A percentile compares a stretch with the other conserved stretches of the same genome.
These are phyloP conservation scores for Boletus reticulatus DNA, from an alignment of 768 basidiomycete species.

Conservation along the genomic window DNA sequence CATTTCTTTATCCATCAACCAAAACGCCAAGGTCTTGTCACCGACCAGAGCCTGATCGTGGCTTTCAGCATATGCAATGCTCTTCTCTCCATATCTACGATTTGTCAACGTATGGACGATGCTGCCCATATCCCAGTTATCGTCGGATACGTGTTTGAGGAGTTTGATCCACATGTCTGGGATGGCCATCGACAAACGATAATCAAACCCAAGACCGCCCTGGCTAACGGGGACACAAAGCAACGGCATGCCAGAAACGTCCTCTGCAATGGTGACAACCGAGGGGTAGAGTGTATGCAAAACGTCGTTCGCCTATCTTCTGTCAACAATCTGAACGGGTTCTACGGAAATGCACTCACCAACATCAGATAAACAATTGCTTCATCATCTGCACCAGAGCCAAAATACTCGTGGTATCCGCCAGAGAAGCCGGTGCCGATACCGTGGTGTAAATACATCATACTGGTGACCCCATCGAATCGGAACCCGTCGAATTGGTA, in stretches of 20 bases:
- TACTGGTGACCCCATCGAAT: constrained; percentile 98
- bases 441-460: constrained; percentile 99
- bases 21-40: constrained; percentile 98
- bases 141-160: constrained; percentile 86
- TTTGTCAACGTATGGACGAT: constrained; percentile 91
- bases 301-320: constrained; percentile 81
- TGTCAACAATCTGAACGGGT: constrained; percentile 3
- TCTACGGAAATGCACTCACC: constrained; percentile 44
- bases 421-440: constrained; percentile 98
- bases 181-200: constrained; percentile 96
- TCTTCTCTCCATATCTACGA: constrained; percentile 85
- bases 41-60: constrained; percentile 99
- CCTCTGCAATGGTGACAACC: constrained; percentile 92
- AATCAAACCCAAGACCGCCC: constrained; percentile 97
- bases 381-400: constrained; percentile 77
- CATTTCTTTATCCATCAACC: constrained; percentile 99
- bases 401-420: constrained; percentile 98
- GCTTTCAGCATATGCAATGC: constrained; percentile 91
- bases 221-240: constrained; percentile 74
- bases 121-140: constrained; percentile 83
- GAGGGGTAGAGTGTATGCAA: constrained; percentile 80
- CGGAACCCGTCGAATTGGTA: constrained; percentile 97
- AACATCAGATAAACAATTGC: constrained; percentile 97
- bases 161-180: constrained; percentile 99
- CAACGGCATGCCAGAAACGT: constrained; percentile 98